phyloP scores from a whole-genome alignment of 1,284 basidiomycete genomes.

The Rhizopogon parksii region DNA sequence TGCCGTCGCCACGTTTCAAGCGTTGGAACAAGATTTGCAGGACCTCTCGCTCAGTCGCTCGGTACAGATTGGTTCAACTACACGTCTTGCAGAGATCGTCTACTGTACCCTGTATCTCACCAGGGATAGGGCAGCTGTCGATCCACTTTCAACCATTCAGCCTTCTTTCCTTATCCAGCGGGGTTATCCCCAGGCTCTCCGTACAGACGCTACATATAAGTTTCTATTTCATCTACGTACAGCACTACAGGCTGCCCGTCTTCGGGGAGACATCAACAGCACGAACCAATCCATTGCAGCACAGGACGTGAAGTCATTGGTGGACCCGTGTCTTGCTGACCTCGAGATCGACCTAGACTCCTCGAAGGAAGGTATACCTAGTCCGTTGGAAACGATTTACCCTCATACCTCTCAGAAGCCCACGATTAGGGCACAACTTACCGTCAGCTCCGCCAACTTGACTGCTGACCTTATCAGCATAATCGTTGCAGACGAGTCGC shows the following conservation, averaged over 20 bases:
- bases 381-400: slow-evolving; percentile 28
- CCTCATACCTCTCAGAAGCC: slow-evolving; percentile 8
- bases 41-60: slow-evolving; percentile 19
- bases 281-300: slow-evolving; percentile 8
- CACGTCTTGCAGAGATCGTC: slow-evolving; percentile 21
- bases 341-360: slow-evolving; percentile 42
- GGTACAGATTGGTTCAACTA: slow-evolving; percentile 9
- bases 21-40: slow-evolving; percentile 24
- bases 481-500: slow-evolving; percentile 6
- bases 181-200: slow-evolving; percentile 57
- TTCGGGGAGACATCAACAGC: not conserved
- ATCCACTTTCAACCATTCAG: slow-evolving; percentile 72
- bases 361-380: slow-evolving; percentile 25
- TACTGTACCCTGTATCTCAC: slow-evolving; percentile 40
- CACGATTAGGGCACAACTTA: slow-evolving; percentile 13
- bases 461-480: slow-evolving; percentile 11
- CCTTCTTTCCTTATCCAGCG: slow-evolving; percentile 74
- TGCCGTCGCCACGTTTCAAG: slow-evolving; percentile 31
- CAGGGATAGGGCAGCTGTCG: slow-evolving; percentile 45
- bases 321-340: slow-evolving; percentile 34
- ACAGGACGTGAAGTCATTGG: slow-evolving; percentile 22
- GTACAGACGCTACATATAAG: slow-evolving; percentile 59
- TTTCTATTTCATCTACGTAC: slow-evolving; percentile 68
- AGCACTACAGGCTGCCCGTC: slow-evolving; percentile 32
- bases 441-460: slow-evolving; percentile 16